Conservation (phyloP, 2,329 filamentous ascomycete genomes). For the Lachnellula hyalina region DNA sequence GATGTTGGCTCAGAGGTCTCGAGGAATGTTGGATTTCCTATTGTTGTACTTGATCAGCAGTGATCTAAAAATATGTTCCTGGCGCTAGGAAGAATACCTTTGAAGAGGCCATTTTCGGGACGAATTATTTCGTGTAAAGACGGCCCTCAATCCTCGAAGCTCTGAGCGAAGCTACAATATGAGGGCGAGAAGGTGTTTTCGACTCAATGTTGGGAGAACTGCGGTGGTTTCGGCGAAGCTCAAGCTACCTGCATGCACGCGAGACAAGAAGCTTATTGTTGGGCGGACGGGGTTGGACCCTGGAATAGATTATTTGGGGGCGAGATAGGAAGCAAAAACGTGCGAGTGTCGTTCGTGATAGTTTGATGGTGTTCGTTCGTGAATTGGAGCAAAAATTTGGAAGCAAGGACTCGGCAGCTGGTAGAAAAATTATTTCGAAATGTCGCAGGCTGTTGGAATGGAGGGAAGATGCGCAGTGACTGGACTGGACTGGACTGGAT, state of each 20-base stretch:
- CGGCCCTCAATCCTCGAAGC: conserved; percentile 33
- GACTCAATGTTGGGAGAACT: conserved; percentile 16
- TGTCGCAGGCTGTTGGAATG: conserved; percentile 10
- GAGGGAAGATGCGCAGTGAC: background rate
- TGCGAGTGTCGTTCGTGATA: background rate
- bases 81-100: conserved; percentile 44
- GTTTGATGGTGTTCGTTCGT: background rate
- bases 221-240: conserved; percentile 16
- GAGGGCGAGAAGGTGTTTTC: conserved; percentile 27
- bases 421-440: conserved; percentile 4
- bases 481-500: background rate
- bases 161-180: conserved; percentile 31
- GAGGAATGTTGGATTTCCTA: conserved; percentile 62
- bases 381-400: background rate
- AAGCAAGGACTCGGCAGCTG: conserved; percentile 3
- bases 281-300: background rate
- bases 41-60: conserved; percentile 28
- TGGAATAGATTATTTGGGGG: background rate
- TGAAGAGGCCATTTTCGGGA: conserved; percentile 52
- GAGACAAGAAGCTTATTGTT: conserved; percentile 11
- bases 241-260: conserved; percentile 27
- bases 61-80: conserved; percentile 27
- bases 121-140: conserved; percentile 28
- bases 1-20: conserved; percentile 61
- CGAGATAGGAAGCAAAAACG: background rate